Evolutionary conservation across 1,139 yeast genomes (phyloP), one percentile per base, ranked within the genome.

Genomic region (Suhomyces terraborum): DNA sequence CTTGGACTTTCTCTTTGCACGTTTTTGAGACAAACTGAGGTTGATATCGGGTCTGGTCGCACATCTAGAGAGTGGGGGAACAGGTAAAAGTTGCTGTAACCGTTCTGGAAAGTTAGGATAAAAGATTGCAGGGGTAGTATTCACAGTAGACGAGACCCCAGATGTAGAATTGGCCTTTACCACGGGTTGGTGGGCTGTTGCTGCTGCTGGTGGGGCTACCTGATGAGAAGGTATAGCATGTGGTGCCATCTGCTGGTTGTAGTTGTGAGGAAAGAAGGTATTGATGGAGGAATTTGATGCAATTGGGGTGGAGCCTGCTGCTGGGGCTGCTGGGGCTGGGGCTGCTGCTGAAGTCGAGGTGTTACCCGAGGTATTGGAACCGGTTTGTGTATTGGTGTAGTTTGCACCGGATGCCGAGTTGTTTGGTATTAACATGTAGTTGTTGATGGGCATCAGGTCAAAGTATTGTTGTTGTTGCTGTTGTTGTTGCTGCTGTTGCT

Each of bases 1-100:
- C 56, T 84, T 84, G 12, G 87, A 80, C 54, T 77, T 78, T 38
- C 88, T 67, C 52, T 77, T 78, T 9, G 77, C 70, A 32, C 86
- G 62, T 42, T 77, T 79, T 24, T 73, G 74, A 13, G 67, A 61
- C 18, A 56, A 41, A 39, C 52, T 55, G 23, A 52, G 47, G 21
- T 52, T 51, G 28, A 61, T 51, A 27, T 66, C 68, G 0, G 70
- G 71, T 22, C 73, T 55, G 7, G 58, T 56, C 4, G 62, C 61
- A 36, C 61, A 66, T 45, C 56, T 59, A 3, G 60, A 51, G 42
- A 61, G 62, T 18, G 74, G 79, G 17, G 69, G 78, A 37, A 45
- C 56, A 1, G 79, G 77, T 32, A 71, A 56, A 10, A 61, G 51
- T 30, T 45, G 52, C 32, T 52, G 58, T 21, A 55, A 47, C 13